phyloP scores from a whole-genome alignment of 768 basidiomycete genomes.

The Macrolepiota fuliginosa region DNA sequence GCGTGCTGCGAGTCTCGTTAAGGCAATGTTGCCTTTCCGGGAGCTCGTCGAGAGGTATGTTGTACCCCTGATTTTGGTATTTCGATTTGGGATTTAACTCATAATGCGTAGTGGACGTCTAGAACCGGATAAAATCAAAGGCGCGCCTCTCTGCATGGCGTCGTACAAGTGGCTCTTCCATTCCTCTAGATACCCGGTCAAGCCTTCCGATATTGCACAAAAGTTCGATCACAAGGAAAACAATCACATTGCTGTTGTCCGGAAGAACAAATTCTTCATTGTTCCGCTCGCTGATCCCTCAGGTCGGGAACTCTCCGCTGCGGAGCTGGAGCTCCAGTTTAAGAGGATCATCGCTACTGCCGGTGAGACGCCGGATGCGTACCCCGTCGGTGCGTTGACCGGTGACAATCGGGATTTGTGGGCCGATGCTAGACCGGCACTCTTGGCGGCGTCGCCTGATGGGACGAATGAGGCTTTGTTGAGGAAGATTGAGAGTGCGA shows the following conservation, averaged over 20 bases:
- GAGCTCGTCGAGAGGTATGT: conserved; percentile 74
- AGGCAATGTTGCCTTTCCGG: conserved; percentile 84
- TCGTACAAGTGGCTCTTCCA: conserved; percentile 99
- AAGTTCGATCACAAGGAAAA: conserved; percentile 75
- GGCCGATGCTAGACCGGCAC: conserved; percentile 68
- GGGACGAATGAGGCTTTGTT: conserved; percentile 62
- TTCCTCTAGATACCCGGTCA: conserved; percentile 81
- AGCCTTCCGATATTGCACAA: conserved; percentile 77
- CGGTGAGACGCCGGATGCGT: conserved; percentile 37
- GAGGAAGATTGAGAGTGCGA: conserved; percentile 83
- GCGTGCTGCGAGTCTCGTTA: conserved; percentile 80
- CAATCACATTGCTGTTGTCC: conserved; percentile 87
- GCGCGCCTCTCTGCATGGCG: conserved; percentile 80
- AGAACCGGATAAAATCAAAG: conserved; percentile 84
- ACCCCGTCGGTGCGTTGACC: conserved; percentile 79
- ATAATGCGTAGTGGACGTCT: conserved; percentile 54
- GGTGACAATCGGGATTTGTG: conserved; percentile 88
- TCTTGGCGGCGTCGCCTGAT: conserved; percentile 58
- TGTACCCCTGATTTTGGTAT: not conserved
- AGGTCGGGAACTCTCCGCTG: conserved; percentile 71
- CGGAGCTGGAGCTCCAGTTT: conserved; percentile 82
- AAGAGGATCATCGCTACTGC: conserved; percentile 64
- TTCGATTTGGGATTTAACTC: not conserved
- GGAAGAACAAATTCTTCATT: conserved; percentile 90
- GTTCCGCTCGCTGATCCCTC: conserved; percentile 65